Percentiles rank a stretch among this genome's conserved stretches.
phyloP scores from a whole-genome alignment of 331 rosid species.

The Acacia concinna region DNA sequence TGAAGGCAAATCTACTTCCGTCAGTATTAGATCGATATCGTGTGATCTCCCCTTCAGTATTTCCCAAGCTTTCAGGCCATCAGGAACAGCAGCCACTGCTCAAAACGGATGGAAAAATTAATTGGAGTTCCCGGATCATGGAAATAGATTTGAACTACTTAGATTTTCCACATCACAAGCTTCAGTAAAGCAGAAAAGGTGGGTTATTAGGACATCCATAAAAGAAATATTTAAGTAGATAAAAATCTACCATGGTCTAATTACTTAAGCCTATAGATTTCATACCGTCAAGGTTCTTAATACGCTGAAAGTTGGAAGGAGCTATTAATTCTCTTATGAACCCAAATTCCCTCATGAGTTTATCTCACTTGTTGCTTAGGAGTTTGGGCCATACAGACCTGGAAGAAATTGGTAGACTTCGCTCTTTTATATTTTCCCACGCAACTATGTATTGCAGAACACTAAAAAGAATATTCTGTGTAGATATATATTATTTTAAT shows the following conservation, averaged over 20 bases:
- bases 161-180: background rate
- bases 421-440: background rate
- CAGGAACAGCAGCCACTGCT: conserved; percentile 76
- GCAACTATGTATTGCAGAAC: background rate
- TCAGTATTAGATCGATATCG: conserved; percentile 62
- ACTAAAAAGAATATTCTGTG: background rate
- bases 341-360: conserved; percentile 14
- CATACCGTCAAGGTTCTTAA: conserved; percentile 18
- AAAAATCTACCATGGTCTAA: conserved; percentile 10
- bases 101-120: conserved; percentile 14
- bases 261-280: conserved; percentile 22
- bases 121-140: background rate
- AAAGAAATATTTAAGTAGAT: background rate
- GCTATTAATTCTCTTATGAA: conserved; percentile 19
- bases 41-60: conserved; percentile 57
- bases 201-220: background rate
- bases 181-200: background rate
- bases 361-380: background rate
- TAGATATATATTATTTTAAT: conserved; percentile 8
- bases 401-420: conserved; percentile 21
- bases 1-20: conserved; percentile 74
- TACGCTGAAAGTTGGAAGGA: conserved; percentile 24
- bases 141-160: background rate
- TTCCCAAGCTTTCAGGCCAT: conserved; percentile 79
- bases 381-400: conserved; percentile 30